Base-by-base conservation (phyloP, 75 land plant genomes). In the Pinus albicaulis region DNA sequence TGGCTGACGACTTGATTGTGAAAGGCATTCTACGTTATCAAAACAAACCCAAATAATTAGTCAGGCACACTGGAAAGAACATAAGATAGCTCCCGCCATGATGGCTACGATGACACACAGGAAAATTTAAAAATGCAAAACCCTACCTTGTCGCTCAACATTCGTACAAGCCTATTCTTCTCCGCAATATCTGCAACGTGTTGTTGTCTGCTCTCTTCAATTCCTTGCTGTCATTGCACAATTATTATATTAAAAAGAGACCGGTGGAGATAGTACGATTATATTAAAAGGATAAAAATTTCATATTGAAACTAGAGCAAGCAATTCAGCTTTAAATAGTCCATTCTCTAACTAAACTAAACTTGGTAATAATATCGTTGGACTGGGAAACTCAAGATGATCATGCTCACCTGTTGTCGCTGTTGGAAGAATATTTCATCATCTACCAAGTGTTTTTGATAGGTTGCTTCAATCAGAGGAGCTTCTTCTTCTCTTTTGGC, bases 401-500 rank as follows among this genome's bases (percentile, higher is more conserved):
- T 31, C 53, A 48, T 10, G 53, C 53, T 48, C 53, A 96, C 99
- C 98, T 80, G 77, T 68, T 94, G 99, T 68, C 90, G 92, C 12
- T 79, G 89, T 74, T 90, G 88, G 86, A 87, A 88, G 56, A 94
- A 81, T 52, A 76, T 84, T 59, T 80, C 85, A 78, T 94, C 99
- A 77, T 97, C 99, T 58, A 76, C 90, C 41, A 87, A 64, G 13
- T 88, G 90, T 72, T 83, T 84, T 56, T 81, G 84, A 79, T 83
- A 92, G 25, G 93, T 92, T 53, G 86, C 93, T 74, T 92, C 90
- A 83, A 97, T 90, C 65, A 97, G 76, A 1, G 98, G 93, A 38
- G 96, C 87, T 69, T 91, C 95, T 77, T 97, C 98, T 77, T 94
- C 99, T 63, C 99, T 92, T 80, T 88, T 97, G 8, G 99, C 99